Base-by-base conservation (phyloP, 139 green algal genomes). In the Diplosphaera chodatii region DNA sequence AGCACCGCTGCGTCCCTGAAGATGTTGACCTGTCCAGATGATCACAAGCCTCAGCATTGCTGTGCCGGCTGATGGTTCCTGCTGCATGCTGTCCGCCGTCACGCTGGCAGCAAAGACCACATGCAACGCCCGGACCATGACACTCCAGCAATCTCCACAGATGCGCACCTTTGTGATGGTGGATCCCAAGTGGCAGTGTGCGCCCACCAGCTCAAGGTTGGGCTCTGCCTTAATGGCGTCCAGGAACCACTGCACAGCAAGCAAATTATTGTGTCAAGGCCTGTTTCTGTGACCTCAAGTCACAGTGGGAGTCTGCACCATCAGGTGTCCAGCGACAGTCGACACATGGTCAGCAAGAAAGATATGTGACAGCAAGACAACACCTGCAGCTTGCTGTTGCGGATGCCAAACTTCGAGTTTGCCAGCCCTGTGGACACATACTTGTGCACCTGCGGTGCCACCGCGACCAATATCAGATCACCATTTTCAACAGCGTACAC, bases 401-500 rank as follows among this genome's bases (percentile, higher is more conserved):
- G 87, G 80, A 98, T 98, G 79, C 94, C 94, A 86, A 98, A 98
- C 88, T 98, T 98, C 82, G 85, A 95, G 79, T 79, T 90, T 21
- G 94, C 93, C 75, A 98, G 83, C 29, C 94, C 94, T 28, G 94
- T 98, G 62, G 91, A 96, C 27, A 98, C 88, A 74, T 98, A 98
- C 23, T 92, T 79, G 83, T 98, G 94, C 69, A 98, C 94, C 74
- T 87, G 75, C 32, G 55, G 23, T 25, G 33, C 16, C 70, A 40
- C 25, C 55, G 28, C n/a, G 23, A n/a, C n/a, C n/a, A n/a, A n/a
- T 22, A 5, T 29, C 23, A 27, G n/a, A 8, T 10, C 22, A 8
- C 25, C 25, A 10, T 29, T 21, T 10, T 31, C 23, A 27, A 21
- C 22, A 64, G 55, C n/a, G n/a, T n/a, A n/a, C n/a, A n/a, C n/a